A percentile compares a stretch with the other conserved stretches of the same genome.
Evolutionary conservation across 2,329 filamentous ascomycete genomes (phyloP).

Genomic region (Falciphora oryzae): DNA sequence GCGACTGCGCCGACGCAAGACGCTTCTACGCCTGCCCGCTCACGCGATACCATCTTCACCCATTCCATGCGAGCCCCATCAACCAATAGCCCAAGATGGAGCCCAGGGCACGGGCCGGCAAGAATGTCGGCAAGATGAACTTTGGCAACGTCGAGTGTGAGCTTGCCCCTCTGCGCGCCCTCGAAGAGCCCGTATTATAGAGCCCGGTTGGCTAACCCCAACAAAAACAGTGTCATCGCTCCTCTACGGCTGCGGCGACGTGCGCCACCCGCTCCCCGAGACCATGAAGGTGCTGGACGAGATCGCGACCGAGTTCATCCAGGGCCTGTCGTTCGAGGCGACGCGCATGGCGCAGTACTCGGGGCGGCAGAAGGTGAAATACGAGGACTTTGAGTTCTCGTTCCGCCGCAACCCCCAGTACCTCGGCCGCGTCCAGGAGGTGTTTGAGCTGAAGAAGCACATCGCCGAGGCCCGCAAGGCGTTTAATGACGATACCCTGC

Average conservation of each 20-base stretch:
- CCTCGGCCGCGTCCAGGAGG: slow-evolving; percentile 82
- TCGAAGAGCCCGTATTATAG: background rate
- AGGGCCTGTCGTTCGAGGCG: slow-evolving; percentile 86
- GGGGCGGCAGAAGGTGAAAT: slow-evolving; percentile 92
- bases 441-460: slow-evolving; percentile 81
- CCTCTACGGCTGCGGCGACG: slow-evolving; percentile 76
- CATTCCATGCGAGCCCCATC: background rate
- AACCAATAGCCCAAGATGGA: slow-evolving; percentile 51
- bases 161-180: slow-evolving; percentile 22
- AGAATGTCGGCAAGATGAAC: slow-evolving; percentile 79
- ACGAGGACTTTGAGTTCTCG: slow-evolving; percentile 95
- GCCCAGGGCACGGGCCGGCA: slow-evolving; percentile 68
- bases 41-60: background rate
- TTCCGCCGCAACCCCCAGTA: slow-evolving; percentile 80
- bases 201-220: too few species aligned
- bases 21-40: too few species aligned
- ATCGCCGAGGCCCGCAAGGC: slow-evolving; percentile 78
- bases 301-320: slow-evolving; percentile 94
- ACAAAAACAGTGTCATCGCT: slow-evolving; percentile 67
- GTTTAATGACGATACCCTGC: slow-evolving; percentile 51
- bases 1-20: background rate
- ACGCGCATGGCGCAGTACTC: slow-evolving; percentile 79
- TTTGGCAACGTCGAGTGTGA: slow-evolving; percentile 67
- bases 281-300: slow-evolving; percentile 88
- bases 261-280: slow-evolving; percentile 69